A percentile compares a stretch with the other conserved stretches of the same genome.
Evolutionary conservation across 306 rosid genomes (phyloP).

Genomic region (Gleditsia sinensis): DNA sequence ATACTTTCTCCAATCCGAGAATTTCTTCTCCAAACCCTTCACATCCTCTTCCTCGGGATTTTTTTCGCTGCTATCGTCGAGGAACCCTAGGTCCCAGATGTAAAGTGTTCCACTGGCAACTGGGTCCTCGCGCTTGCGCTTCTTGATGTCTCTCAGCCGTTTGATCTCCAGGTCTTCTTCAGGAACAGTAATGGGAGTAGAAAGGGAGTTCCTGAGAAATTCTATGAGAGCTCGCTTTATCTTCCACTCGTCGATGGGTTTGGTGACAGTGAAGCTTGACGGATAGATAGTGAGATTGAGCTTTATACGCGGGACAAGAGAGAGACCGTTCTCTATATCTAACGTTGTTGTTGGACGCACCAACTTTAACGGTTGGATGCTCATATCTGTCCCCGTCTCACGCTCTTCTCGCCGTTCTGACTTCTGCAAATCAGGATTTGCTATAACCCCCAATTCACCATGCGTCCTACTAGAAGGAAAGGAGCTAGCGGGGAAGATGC

Average conservation of each 20-base stretch:
- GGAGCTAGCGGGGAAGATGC: not conserved
- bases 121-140: conserved; percentile 85
- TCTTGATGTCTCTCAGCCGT: conserved; percentile 64
- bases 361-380: conserved; percentile 30
- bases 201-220: conserved; percentile 59
- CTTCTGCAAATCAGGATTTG: not conserved
- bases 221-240: conserved; percentile 71
- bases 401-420: not conserved
- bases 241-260: conserved; percentile 87
- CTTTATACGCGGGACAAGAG: conserved; percentile 76
- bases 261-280: conserved; percentile 46
- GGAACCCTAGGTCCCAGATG: conserved; percentile 63
- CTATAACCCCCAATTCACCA: not conserved
- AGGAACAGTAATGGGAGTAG: conserved; percentile 51
- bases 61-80: conserved; percentile 8
- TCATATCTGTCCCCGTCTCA: conserved; percentile 34
- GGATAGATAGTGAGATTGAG: conserved; percentile 68
- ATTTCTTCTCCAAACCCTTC: conserved; percentile 52
- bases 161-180: conserved; percentile 69
- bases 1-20: conserved; percentile 57
- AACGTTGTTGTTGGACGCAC: conserved; percentile 46
- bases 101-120: conserved; percentile 63
- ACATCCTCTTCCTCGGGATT: conserved; percentile 31
- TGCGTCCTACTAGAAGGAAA: not conserved
- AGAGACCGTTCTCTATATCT: conserved; percentile 66